These are phyloP conservation scores for Fennellomyces sp. DNA, from an alignment of 371 early-diverging fungal species.

Conservation along the genomic window DNA sequence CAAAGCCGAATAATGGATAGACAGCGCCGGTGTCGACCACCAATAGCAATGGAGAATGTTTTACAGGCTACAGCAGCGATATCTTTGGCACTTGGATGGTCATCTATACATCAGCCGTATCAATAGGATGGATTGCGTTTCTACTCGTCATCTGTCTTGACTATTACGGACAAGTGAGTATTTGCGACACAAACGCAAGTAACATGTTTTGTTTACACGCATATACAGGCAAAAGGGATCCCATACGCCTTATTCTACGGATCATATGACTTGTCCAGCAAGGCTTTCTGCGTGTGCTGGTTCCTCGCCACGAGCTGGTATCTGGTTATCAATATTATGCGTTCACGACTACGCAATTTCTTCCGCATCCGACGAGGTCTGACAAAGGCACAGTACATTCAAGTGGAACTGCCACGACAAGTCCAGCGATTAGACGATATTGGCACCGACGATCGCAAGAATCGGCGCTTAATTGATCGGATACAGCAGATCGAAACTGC, in stretches of 20 bases:
- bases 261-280: constrained; percentile 57
- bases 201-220: not conserved
- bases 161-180: not conserved
- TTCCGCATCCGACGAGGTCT: constrained; percentile 62
- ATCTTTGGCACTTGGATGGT: constrained; percentile 1
- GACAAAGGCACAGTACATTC: constrained; percentile 55
- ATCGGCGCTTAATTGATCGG: constrained; percentile 37
- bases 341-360: constrained; percentile 57
- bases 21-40: not conserved
- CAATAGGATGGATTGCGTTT: not conserved
- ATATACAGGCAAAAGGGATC: constrained; percentile 48
- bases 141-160: not conserved
- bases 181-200: not conserved
- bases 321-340: constrained; percentile 43
- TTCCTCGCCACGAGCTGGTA: constrained; percentile 70
- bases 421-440: constrained; percentile 57
- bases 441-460: constrained; percentile 33
- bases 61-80: constrained; percentile 4
- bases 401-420: constrained; percentile 62
- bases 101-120: not conserved
- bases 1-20: not conserved
- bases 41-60: not conserved
- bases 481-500: not conserved
- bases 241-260: constrained; percentile 46
- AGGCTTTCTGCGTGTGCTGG: constrained; percentile 74